Base-by-base conservation (phyloP, 345 rosid genomes). In the Clausena lansium region DNA sequence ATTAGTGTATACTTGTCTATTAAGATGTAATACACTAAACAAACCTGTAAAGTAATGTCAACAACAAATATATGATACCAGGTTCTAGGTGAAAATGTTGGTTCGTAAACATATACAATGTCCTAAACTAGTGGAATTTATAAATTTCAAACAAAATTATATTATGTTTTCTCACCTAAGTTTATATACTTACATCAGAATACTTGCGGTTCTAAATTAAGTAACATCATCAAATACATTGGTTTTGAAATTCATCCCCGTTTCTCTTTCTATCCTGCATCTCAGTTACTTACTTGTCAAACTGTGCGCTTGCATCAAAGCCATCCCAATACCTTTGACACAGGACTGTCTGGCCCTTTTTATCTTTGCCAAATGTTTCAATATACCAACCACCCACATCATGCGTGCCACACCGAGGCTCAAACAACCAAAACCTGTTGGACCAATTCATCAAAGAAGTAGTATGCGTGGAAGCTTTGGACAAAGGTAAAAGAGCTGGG, bases 351-450 rank as follows among this genome's bases (percentile, higher is more conserved):
- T 76, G 77, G 25, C 90, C 91, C 81, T 89, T 93, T 84, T 88
- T 85, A 81, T 93, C 97, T 86, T 88, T 87, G 47, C 94, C 97
- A 77, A 82, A 93, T 79, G 99, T 93, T 88, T 95, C 99, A 77
- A 95, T 70, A 83, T 95, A 95, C 98, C 99, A 95, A 79, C 99
- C 98, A 70, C 99, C 98, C 62, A 90, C 86, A 71, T 93, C 95
- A 83, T 95, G 99, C 87, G 86, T 79, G 76, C 84, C 87, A 84
- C 97, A 93, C 59, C 99, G 96, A 70, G 98, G 97, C 87, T 93
- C 97, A 73, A 95, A 95, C 87, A 95, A 84, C 99, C 99, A 95
- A 89, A 90, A 93, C 81, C 98, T 93, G 92, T 76, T 73, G 69
- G 62, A 82, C 75, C 4, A 70, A 47, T 72, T 57, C 75, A 78